A percentile compares a stretch with the other conserved stretches of the same genome.
Evolutionary conservation across 1,284 basidiomycete species (phyloP).

Genomic region (Apiotrichum domesticum): DNA sequence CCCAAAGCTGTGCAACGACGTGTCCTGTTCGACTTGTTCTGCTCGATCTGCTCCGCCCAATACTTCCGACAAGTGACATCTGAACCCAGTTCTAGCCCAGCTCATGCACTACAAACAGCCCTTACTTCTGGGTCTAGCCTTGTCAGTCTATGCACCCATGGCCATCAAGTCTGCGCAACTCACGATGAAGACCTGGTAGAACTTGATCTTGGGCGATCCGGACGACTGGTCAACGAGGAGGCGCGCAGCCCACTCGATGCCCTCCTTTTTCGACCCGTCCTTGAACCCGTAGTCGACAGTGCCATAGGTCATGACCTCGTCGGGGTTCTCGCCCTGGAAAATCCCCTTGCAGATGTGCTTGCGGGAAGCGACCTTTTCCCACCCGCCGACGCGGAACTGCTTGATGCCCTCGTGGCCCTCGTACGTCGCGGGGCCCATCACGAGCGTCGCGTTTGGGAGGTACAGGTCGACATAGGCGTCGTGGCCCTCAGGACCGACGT

Average conservation of each 20-base stretch:
- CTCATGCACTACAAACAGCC: neutral
- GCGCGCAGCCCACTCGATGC: conserved; percentile 21
- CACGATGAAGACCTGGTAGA: conserved; percentile 33
- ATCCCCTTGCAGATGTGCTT: conserved; percentile 23
- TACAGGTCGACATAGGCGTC: conserved; percentile 25
- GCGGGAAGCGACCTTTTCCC: conserved; percentile 24
- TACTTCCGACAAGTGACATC: neutral
- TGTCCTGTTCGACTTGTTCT: too few species aligned
- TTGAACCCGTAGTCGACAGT: conserved; percentile 27
- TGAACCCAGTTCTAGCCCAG: neutral
- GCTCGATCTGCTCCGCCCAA: too few species aligned
- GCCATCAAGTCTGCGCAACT: neutral
- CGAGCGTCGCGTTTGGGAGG: conserved; percentile 16
- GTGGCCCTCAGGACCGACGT: conserved; percentile 20
- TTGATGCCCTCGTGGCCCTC: conserved; percentile 18
- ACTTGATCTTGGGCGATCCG: conserved; percentile 20
- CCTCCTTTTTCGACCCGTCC: conserved; percentile 20
- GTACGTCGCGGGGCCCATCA: conserved; percentile 27
- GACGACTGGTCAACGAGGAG: conserved; percentile 15
- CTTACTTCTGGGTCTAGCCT: conserved; percentile 1
- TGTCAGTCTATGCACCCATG: neutral
- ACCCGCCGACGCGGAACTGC: conserved; percentile 22
- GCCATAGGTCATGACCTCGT: conserved; percentile 24
- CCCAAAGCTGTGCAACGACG: too few species aligned
- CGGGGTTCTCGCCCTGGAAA: conserved; percentile 12